These are phyloP conservation scores for Pinus tabuliformis DNA, from an alignment of 75 land plant species.

Conservation along the genomic window DNA sequence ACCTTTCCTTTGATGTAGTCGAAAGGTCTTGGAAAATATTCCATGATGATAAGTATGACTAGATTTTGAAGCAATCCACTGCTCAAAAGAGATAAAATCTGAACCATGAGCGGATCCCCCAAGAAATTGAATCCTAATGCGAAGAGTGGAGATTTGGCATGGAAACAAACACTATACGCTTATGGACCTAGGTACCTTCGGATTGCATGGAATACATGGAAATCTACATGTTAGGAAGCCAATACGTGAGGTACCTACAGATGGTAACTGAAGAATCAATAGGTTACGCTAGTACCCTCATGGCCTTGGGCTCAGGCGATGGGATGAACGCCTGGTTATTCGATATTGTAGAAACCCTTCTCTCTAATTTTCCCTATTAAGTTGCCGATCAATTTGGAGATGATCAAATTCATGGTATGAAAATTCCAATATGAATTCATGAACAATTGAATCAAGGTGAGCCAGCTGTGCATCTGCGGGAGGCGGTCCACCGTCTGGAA, in stretches of 20 bases:
- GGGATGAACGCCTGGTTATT: conserved; percentile 77
- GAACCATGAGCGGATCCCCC: background rate
- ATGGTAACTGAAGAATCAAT: conserved; percentile 29
- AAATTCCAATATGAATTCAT: too few species aligned
- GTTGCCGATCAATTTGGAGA: conserved; percentile 35
- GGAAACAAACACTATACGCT: conserved; percentile 42
- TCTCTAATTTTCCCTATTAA: conserved; percentile 75
- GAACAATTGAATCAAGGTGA: too few species aligned
- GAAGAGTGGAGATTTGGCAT: conserved; percentile 32
- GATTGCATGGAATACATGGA: conserved; percentile 40
- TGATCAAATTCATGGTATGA: too few species aligned
- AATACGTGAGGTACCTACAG: conserved; percentile 44
- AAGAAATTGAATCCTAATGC: background rate
- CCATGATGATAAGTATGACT: background rate
- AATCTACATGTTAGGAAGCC: conserved; percentile 48
- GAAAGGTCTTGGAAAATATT: background rate
- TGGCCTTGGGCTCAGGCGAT: conserved; percentile 14
- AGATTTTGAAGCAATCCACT: background rate
- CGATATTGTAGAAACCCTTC: conserved; percentile 82
- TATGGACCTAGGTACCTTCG: conserved; percentile 52
- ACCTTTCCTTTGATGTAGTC: too few species aligned
- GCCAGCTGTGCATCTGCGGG: too few species aligned
- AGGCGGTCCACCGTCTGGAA: too few species aligned
- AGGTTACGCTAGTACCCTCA: conserved; percentile 24
- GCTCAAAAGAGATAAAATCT: background rate